Percentiles rank a stretch among this genome's conserved stretches.
Conservation (phyloP, 2,329 filamentous ascomycete genomes). For the Fusarium sp. region DNA sequence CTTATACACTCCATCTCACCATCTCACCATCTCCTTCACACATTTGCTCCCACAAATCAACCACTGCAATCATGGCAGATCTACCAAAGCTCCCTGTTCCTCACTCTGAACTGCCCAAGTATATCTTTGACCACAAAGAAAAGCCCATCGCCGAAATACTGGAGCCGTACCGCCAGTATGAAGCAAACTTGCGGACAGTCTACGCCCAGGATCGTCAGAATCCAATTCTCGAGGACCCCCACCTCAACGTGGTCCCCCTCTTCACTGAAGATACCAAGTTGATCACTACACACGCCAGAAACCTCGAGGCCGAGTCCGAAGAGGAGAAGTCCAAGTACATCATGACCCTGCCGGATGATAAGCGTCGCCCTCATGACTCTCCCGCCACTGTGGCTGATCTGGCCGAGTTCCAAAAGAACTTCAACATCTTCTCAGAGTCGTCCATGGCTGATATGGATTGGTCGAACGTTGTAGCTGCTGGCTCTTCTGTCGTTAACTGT, state of each 20-base stretch:
- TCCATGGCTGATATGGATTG: conserved; percentile 82
- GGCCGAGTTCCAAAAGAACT: conserved; percentile 81
- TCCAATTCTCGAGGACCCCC: conserved; percentile 65
- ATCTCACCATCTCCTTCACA: not conserved
- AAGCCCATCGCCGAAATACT: conserved; percentile 69
- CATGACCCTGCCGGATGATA: conserved; percentile 72
- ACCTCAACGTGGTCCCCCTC: conserved; percentile 74
- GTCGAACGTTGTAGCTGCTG: conserved; percentile 84
- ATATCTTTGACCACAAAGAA: conserved; percentile 67
- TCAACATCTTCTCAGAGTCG: conserved; percentile 84
- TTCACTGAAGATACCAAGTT: conserved; percentile 69
- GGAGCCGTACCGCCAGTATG: conserved; percentile 75
- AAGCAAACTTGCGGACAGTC: conserved; percentile 73
- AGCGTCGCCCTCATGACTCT: conserved; percentile 72
- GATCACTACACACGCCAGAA: conserved; percentile 72
- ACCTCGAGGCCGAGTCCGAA: conserved; percentile 68
- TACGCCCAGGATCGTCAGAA: conserved; percentile 77
- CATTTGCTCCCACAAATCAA: not conserved
- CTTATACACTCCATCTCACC: too few relatives aligned
- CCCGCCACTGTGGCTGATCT: conserved; percentile 76
- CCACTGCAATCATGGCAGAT: conserved; percentile 48
- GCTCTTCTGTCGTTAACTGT: conserved; percentile 83
- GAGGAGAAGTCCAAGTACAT: conserved; percentile 75
- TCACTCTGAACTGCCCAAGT: conserved; percentile 60
- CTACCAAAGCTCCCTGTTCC: conserved; percentile 62